A percentile compares a stretch with the other conserved stretches of the same genome.
Conservation (phyloP, 2,329 filamentous ascomycete species). For the Nothophaeocryptopus gaeumannii region DNA sequence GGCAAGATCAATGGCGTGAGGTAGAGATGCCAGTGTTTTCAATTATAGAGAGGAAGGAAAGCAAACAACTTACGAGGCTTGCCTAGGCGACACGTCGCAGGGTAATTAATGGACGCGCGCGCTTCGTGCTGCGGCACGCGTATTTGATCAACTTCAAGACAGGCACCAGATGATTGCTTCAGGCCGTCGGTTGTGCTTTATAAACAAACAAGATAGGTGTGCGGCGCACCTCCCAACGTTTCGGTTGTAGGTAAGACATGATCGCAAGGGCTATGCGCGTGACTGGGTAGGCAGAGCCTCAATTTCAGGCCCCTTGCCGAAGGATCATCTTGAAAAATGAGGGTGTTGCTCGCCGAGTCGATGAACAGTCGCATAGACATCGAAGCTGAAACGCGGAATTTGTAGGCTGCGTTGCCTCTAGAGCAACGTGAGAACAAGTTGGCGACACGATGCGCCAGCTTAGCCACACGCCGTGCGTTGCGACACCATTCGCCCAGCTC, state of each 20-base stretch:
- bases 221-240: not conserved
- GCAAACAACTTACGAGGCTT: too few relatives aligned
- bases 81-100: too few relatives aligned
- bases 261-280: constrained; percentile 6
- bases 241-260: constrained; percentile 12
- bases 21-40: too few relatives aligned
- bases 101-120: too few relatives aligned
- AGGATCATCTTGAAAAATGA: too few relatives aligned
- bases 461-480: not conserved
- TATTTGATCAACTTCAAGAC: constrained; percentile 1
- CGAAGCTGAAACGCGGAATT: constrained; percentile 1
- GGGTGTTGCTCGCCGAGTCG: too few relatives aligned
- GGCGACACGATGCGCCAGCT: not conserved
- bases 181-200: constrained; percentile 4
- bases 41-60: too few relatives aligned
- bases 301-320: too few relatives aligned
- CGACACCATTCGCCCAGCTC: too few relatives aligned
- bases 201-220: constrained; percentile 1
- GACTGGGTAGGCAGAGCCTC: not conserved
- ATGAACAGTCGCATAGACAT: not conserved
- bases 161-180: constrained; percentile 6
- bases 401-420: not conserved
- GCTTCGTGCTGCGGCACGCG: not conserved
- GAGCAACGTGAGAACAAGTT: not conserved
- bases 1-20: too few relatives aligned